Conservation (phyloP, 345 rosid species). For the Gossypium bickii region DNA sequence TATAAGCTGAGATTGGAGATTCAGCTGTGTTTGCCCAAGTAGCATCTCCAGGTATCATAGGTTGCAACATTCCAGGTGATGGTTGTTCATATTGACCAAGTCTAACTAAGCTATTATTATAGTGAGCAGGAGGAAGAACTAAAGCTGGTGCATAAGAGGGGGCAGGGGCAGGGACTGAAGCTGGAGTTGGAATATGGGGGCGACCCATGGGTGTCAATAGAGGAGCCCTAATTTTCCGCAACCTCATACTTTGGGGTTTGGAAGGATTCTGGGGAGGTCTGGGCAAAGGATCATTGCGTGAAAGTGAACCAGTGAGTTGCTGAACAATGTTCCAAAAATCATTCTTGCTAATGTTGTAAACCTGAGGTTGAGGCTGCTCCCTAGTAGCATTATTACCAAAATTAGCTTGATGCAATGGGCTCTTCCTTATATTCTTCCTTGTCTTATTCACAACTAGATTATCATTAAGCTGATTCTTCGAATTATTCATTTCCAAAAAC, state of each 20-base stretch:
- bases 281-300: slow-evolving; percentile 59
- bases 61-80: slow-evolving; percentile 36
- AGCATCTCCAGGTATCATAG: slow-evolving; percentile 34
- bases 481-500: slow-evolving; percentile 58
- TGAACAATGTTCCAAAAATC: slow-evolving; percentile 86
- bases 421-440: slow-evolving; percentile 79
- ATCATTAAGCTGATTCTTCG: slow-evolving; percentile 63
- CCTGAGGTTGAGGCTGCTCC: slow-evolving; percentile 85
- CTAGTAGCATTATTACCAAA: slow-evolving; percentile 45
- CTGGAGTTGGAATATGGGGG: slow-evolving; percentile 35
- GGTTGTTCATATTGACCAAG: slow-evolving; percentile 41
- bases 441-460: slow-evolving; percentile 82
- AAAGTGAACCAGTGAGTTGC: slow-evolving; percentile 87
- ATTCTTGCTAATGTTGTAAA: slow-evolving; percentile 90
- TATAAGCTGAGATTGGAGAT: slow-evolving; percentile 73
- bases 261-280: slow-evolving; percentile 70
- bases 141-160: slow-evolving; percentile 30
- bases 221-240: slow-evolving; percentile 84
- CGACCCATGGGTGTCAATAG: slow-evolving; percentile 65
- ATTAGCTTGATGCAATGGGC: slow-evolving; percentile 78
- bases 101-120: slow-evolving; percentile 25
- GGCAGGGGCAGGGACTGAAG: slow-evolving; percentile 28
- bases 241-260: slow-evolving; percentile 67
- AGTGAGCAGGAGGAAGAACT: slow-evolving; percentile 25
- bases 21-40: slow-evolving; percentile 56